Conservation (phyloP, 176 grass and related monocot genomes). For the Musa beccarii region DNA sequence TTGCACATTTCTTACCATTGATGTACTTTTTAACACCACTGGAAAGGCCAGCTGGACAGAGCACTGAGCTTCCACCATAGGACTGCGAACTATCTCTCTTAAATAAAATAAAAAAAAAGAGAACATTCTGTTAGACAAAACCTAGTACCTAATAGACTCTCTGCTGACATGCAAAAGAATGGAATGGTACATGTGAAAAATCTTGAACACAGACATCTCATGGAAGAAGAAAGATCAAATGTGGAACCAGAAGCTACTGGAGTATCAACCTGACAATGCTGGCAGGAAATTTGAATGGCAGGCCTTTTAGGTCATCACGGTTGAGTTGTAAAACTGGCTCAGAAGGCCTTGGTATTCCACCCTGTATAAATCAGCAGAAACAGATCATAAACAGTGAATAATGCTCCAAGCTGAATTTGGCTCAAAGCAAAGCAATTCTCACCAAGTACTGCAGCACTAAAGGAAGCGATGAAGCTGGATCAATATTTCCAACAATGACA, state of each 20-base stretch:
- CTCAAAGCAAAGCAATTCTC: slow-evolving; percentile 21
- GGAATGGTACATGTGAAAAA: background rate
- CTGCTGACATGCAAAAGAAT: too few relatives aligned
- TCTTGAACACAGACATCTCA: background rate
- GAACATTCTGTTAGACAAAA: slow-evolving; percentile 8
- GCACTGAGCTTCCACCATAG: slow-evolving; percentile 99
- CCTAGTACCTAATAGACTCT: background rate
- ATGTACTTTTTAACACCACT: slow-evolving; percentile 63
- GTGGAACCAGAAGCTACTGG: background rate
- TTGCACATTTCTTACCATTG: slow-evolving; percentile 52
- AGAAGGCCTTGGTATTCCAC: slow-evolving; percentile 73
- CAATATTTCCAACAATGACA: slow-evolving; percentile 88
- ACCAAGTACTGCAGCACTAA: slow-evolving; percentile 93
- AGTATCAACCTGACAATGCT: slow-evolving; percentile 61
- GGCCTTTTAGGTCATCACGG: slow-evolving; percentile 90
- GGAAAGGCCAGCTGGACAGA: slow-evolving; percentile 94
- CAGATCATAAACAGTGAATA: slow-evolving; percentile 17
- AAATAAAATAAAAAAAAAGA: slow-evolving; percentile 27
- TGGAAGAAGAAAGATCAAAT: background rate
- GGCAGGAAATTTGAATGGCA: slow-evolving; percentile 92
- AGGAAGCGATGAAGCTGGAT: slow-evolving; percentile 62
- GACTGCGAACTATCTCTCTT: slow-evolving; percentile 85
- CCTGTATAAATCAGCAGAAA: slow-evolving; percentile 38
- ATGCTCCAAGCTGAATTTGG: background rate
- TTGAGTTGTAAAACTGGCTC: slow-evolving; percentile 60